A percentile compares a stretch with the other conserved stretches of the same genome.
These are phyloP conservation scores for Geranium incanum DNA, from an alignment of 441 rosid species.

Conservation along the genomic window DNA sequence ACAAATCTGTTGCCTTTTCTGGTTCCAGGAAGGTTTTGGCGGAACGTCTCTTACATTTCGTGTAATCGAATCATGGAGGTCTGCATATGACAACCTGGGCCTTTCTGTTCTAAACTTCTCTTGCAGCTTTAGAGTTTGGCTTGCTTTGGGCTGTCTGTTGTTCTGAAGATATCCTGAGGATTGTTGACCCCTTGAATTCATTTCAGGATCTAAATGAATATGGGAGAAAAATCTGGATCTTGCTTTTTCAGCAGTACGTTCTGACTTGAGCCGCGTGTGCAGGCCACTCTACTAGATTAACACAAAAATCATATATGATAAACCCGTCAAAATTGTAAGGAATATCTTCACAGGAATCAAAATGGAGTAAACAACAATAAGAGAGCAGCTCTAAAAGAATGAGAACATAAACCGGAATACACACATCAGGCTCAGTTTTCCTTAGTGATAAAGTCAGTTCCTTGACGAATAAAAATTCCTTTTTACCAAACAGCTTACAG, in stretches of 20 bases:
- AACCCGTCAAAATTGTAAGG: constrained; percentile 9
- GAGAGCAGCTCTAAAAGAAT: neutral
- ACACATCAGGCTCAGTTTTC: neutral
- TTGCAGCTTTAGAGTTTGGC: constrained; percentile 25
- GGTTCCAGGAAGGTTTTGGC: constrained; percentile 27
- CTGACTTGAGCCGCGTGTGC: constrained; percentile 11
- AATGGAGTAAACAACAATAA: neutral
- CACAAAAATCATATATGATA: constrained; percentile 16
- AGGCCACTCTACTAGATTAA: constrained; percentile 15
- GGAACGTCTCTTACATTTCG: constrained; percentile 33
- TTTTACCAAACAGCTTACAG: too few species aligned
- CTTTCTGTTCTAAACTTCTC: constrained; percentile 40
- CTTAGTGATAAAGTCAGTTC: neutral
- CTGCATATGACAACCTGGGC: constrained; percentile 40
- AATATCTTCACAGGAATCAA: constrained; percentile 1
- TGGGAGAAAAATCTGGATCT: constrained; percentile 2
- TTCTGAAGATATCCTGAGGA: constrained; percentile 27
- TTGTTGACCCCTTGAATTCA: constrained; percentile 24
- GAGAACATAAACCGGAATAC: neutral
- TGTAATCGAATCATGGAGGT: constrained; percentile 39
- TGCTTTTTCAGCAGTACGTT: constrained; percentile 15
- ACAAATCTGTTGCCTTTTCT: constrained; percentile 20
- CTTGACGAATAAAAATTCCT: neutral
- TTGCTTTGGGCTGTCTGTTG: constrained; percentile 24
- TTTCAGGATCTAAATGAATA: constrained; percentile 21